Percentiles rank a stretch among this genome's conserved stretches.
Evolutionary conservation across 306 rosid species (phyloP).

Genomic region (Inga oerstediana): DNA sequence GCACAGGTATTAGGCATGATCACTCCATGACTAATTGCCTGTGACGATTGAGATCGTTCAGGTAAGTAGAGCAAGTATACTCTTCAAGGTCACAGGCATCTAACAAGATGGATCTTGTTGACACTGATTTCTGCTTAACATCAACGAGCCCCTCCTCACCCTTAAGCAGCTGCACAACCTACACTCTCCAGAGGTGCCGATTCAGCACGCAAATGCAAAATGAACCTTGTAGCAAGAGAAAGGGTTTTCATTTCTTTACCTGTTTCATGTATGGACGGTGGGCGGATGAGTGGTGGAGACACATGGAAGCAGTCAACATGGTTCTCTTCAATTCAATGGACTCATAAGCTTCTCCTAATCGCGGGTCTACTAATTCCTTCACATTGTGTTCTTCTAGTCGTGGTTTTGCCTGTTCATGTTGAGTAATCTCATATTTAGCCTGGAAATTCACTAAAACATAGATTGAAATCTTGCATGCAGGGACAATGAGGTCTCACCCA

Average conservation of each 20-base stretch:
- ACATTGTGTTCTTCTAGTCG: conserved; percentile 57
- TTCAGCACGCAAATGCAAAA: conserved; percentile 12
- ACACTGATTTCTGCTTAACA: conserved; percentile 33
- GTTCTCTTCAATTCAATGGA: conserved; percentile 58
- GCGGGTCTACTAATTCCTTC: conserved; percentile 74
- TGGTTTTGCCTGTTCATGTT: conserved; percentile 73
- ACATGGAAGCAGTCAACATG: conserved; percentile 78
- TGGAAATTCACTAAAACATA: neutral
- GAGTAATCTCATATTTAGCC: neutral
- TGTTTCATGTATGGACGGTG: conserved; percentile 76
- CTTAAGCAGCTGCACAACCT: conserved; percentile 68
- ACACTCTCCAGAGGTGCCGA: neutral
- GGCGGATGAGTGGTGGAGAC: conserved; percentile 72
- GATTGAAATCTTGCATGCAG: neutral
- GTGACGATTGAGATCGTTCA: conserved; percentile 81
- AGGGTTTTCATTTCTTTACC: conserved; percentile 40
- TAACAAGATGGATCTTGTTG: conserved; percentile 48
- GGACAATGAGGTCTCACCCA: conserved; percentile 59
- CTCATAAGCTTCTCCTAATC: conserved; percentile 60
- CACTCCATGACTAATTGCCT: conserved; percentile 82
- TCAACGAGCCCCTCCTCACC: conserved; percentile 58
- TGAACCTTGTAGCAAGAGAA: neutral
- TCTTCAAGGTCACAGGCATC: conserved; percentile 86
- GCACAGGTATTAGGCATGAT: conserved; percentile 8
- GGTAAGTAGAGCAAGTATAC: conserved; percentile 81